Conservation (phyloP, 1,139 yeast genomes). For the Pneumocystis sp. region DNA sequence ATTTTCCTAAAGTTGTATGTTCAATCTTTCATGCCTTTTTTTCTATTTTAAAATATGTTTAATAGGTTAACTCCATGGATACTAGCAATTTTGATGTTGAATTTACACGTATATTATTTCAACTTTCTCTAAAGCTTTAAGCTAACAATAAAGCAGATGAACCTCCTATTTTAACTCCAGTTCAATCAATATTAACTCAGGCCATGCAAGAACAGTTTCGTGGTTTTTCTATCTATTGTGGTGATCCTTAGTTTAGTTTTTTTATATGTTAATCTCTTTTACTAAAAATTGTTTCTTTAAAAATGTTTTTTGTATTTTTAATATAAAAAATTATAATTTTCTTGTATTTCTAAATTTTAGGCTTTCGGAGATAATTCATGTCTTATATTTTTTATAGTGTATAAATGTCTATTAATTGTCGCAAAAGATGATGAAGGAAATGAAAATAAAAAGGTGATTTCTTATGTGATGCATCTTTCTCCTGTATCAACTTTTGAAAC, state of each 20-base stretch:
- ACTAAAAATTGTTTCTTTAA: neutral
- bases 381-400: neutral
- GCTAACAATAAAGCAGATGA: constrained; percentile 33
- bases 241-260: constrained; percentile 26
- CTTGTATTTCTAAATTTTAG: neutral
- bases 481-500: neutral
- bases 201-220: constrained; percentile 92
- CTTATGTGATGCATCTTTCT: neutral
- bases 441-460: neutral
- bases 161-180: constrained; percentile 89
- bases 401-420: neutral
- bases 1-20: constrained; percentile 58
- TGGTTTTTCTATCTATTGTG: constrained; percentile 84
- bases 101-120: constrained; percentile 37
- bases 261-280: neutral
- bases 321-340: neutral
- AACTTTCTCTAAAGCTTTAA: neutral
- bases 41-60: neutral
- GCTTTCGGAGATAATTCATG: neutral
- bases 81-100: constrained; percentile 88
- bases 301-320: neutral
- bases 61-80: constrained; percentile 45
- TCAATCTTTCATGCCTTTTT: neutral
- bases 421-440: neutral
- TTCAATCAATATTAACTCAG: constrained; percentile 70